Evolutionary conservation across 495 filamentous ascomycete genomes (phyloP).

Genomic region (Penicillium paxilli): DNA sequence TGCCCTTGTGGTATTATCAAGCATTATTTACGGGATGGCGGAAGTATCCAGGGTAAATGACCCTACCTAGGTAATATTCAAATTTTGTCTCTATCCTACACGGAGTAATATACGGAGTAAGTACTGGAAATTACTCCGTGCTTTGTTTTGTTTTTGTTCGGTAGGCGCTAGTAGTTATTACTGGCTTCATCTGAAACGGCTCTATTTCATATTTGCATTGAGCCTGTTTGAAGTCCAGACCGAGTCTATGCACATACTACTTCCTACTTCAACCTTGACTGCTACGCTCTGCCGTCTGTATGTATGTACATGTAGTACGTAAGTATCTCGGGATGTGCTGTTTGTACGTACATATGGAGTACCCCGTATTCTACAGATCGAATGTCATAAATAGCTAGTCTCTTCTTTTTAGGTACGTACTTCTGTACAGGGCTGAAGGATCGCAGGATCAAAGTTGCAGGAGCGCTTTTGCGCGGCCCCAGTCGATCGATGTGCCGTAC

Average conservation of each 20-base stretch:
- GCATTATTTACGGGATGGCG: too few species aligned
- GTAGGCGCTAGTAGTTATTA: not conserved
- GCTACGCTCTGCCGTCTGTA: too few species aligned
- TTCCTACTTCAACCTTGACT: too few species aligned
- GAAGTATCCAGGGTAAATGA: too few species aligned
- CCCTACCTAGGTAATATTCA: too few species aligned
- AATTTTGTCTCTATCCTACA: too few species aligned
- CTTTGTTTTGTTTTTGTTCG: too few species aligned
- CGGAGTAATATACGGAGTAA: too few species aligned
- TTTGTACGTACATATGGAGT: not conserved
- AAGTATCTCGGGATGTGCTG: too few species aligned
- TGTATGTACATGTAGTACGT: too few species aligned
- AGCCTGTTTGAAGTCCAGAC: not conserved
- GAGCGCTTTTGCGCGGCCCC: not conserved
- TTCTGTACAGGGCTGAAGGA: conserved; percentile 1
- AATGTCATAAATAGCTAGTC: too few species aligned
- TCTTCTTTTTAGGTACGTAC: not conserved
- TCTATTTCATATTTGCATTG: not conserved
- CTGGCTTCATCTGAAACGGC: not conserved
- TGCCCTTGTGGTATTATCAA: conserved; percentile 1
- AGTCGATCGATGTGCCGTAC: not conserved
- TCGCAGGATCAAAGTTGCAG: not conserved
- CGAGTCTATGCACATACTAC: not conserved
- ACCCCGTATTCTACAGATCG: not conserved
- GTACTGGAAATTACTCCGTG: too few species aligned